Evolutionary conservation across 306 rosid genomes (phyloP).

Genomic region (Cucumis sativus): Cucumber_9930_V3 NC_026656.2:4421501-4422000

Average conservation of each 20-base stretch:
- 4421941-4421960: not conserved
- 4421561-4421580: too few relatives aligned
- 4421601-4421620: not conserved
- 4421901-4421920: not conserved
- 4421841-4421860: not conserved
- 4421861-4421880: not conserved
- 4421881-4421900: not conserved
- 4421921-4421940: not conserved
- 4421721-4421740: constrained; percentile 12
- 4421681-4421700: constrained; percentile 8
- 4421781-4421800: constrained; percentile 9
- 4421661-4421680: constrained; percentile 21
- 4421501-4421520: too few relatives aligned
- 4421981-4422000: not conserved
- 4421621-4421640: constrained; percentile 7
- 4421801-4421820: not conserved
- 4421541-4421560: too few relatives aligned
- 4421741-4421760: constrained; percentile 17
- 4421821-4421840: not conserved
- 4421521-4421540: too few relatives aligned
- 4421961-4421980: not conserved
- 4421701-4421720: constrained; percentile 7
- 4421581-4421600: too few relatives aligned
- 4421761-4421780: constrained; percentile 25
- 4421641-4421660: constrained; percentile 21